Evolutionary conservation across 2,329 filamentous ascomycete genomes (phyloP), one percentile per base, ranked within the genome.

Genomic region (Hypoxylon rubiginosum): DNA sequence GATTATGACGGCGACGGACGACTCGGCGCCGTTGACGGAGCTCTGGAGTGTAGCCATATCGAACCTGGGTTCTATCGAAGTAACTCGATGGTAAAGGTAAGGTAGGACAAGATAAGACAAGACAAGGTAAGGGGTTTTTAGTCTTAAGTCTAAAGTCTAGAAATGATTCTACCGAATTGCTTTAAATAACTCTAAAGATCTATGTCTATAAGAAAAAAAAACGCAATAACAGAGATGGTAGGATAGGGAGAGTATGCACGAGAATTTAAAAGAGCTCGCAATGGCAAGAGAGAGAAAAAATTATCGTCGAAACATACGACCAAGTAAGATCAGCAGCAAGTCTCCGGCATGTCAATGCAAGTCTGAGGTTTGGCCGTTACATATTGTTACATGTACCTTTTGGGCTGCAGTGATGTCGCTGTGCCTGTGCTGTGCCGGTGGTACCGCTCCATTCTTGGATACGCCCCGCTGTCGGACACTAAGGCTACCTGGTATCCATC

Each of bases 1-100:
- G 52, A 96, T 84, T 76, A 96, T 92, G 78, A 96, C 83, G 65
- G 92, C 92, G 62, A 81, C 79, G 21, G 83, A 78, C 64, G 78
- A 76, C 68, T 77, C 76, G 43, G 76, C 76, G 76, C 84, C 84
- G 55, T 82, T 78, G 73, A 86, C 82, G 74, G 84, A 82, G 67
- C 80, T 81, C 68, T 85, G 82, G 58, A 86, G 82, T n/a, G 85
- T 86, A 6, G 75, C 62, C 75, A 77, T 76, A 30, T 41, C 55
- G 58, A 50, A 43, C 15, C 43, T 48, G 9, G 48, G 1, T 52
- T 24, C 15, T 58, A 61, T 60, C 34, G 26, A 34, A 49, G 15
- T 28, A 6, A 55, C 39, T 43, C 39, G 60, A 46, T 19, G n/a
- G 19, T 30, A 58, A 54, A 46, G 24, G n/a, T 28, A 34, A 28